Evolutionary conservation across 2,329 filamentous ascomycete genomes (phyloP), one percentile per base, ranked within the genome.

Genomic region (Zymoseptoria passerinii): DNA sequence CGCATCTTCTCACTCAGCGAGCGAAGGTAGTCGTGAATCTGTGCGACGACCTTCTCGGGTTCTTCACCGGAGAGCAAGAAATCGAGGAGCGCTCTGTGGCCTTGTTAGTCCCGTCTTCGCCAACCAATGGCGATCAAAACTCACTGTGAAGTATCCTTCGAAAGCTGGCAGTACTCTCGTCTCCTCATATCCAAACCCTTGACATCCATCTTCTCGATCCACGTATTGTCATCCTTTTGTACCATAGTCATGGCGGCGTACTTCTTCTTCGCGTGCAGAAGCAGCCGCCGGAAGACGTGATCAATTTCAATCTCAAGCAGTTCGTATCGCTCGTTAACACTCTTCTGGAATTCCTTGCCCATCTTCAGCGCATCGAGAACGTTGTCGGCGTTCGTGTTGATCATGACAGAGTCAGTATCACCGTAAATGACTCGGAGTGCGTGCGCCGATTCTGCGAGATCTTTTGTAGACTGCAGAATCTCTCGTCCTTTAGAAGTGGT

Each of bases 401-500:
- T 97, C 94, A 99, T 99, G 76, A 99, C 94, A 8, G 94, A 99
- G 75, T 99, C 94, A 10, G 94, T 99, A 75, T 99, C 94, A 77
- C 94, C 94, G 68, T 99, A 99, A 63, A 99, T 97, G 72, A 99
- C 94, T 69, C 94, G 89, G 28, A 99, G 82, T 16, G 71, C 71
- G 60, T 91, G 87, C 66, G 89, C 92, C 68, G 85, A 89, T 75
- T 99, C 94, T 8, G 94, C 94, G 61, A 99, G 83, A 56, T 95
- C 92, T 74, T 97, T 99, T 58, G 94, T 99, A 71, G 90, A 95
- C 63, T 89, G 85, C 59, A 99, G 80, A 83, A 99, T 97, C 77
- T 99, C 94, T 78, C 94, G 90, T 58, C 94, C 94, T 74, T 99
- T 97, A 78, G 86, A 95, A 0, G 94, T 99, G 2, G 92, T 97